Evolutionary conservation across 208 protist species (phyloP).

Genomic region (Tritrichomonas musculus): DNA sequence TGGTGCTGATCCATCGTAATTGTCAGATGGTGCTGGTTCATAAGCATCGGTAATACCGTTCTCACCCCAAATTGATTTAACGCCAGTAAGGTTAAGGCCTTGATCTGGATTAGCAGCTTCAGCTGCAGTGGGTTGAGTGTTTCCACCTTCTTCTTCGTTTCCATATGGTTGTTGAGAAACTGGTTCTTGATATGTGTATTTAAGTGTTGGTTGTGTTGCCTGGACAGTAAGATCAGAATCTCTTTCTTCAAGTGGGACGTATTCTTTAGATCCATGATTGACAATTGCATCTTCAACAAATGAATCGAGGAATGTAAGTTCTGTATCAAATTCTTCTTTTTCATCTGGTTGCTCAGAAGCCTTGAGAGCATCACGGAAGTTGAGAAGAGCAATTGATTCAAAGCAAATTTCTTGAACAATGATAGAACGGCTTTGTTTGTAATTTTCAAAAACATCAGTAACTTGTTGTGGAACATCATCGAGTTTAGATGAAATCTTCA

Average conservation of each 20-base stretch:
- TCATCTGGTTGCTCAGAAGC: not conserved
- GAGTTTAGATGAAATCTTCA: not conserved
- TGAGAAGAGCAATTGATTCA: not conserved
- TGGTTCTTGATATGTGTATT: not conserved
- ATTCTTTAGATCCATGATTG: not conserved
- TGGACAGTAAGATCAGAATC: not conserved
- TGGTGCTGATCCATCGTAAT: not conserved
- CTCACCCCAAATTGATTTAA: not conserved
- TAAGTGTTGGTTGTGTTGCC: not conserved
- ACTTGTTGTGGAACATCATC: constrained; percentile 29
- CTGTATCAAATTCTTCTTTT: not conserved
- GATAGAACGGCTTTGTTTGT: not conserved
- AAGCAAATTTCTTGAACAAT: constrained; percentile 9
- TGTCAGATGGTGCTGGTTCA: not conserved
- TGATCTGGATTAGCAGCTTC: not conserved
- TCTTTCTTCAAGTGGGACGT: constrained; percentile 1
- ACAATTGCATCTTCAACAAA: not conserved
- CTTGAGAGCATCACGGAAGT: not conserved
- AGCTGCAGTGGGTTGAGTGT: not conserved
- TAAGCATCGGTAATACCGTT: not conserved
- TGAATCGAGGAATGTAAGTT: not conserved
- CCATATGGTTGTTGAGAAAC: not conserved
- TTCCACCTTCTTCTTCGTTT: not conserved
- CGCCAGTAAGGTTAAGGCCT: not conserved
- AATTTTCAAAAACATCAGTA: constrained; percentile 22